These are phyloP conservation scores for Cercospora sp. DNA, from an alignment of 2,329 filamentous ascomycete species.

Conservation along the genomic window DNA sequence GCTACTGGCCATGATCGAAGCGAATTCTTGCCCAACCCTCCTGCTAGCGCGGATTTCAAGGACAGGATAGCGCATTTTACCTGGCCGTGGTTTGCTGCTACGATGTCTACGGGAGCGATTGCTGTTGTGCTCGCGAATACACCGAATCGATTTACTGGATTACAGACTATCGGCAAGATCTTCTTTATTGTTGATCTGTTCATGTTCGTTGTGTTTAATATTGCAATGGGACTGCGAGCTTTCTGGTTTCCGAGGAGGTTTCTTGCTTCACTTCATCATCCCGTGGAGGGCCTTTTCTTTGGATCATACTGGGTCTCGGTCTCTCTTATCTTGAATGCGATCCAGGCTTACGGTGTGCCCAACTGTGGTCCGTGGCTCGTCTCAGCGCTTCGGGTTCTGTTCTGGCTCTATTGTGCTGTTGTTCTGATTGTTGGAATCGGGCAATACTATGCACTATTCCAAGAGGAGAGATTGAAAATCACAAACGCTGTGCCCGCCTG, in stretches of 20 bases:
- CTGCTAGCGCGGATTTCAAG: constrained; percentile 27
- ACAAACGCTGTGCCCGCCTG: not conserved
- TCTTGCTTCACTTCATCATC: constrained; percentile 61
- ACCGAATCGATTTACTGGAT: constrained; percentile 64
- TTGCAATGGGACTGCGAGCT: constrained; percentile 62
- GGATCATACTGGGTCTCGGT: constrained; percentile 70
- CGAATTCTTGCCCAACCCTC: constrained; percentile 12
- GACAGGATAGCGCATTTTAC: constrained; percentile 32
- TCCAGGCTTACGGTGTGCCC: constrained; percentile 32
- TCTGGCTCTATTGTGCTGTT: not conserved
- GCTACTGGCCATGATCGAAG: not conserved
- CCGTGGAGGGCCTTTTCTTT: constrained; percentile 70
- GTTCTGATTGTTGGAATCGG: not conserved
- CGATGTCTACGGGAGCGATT: constrained; percentile 73
- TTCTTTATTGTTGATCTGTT: constrained; percentile 69
- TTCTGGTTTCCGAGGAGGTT: constrained; percentile 59
- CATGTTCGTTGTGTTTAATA: constrained; percentile 61
- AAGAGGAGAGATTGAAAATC: not conserved
- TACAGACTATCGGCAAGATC: constrained; percentile 64
- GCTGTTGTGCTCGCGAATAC: constrained; percentile 65
- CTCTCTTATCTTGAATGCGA: constrained; percentile 66
- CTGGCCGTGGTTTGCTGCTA: constrained; percentile 70
- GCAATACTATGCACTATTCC: not conserved
- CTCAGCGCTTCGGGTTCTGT: not conserved
- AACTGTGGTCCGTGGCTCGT: not conserved